phyloP scores from a whole-genome alignment of 2,329 filamentous ascomycete genomes.

The Diaporthe eres region DNA sequence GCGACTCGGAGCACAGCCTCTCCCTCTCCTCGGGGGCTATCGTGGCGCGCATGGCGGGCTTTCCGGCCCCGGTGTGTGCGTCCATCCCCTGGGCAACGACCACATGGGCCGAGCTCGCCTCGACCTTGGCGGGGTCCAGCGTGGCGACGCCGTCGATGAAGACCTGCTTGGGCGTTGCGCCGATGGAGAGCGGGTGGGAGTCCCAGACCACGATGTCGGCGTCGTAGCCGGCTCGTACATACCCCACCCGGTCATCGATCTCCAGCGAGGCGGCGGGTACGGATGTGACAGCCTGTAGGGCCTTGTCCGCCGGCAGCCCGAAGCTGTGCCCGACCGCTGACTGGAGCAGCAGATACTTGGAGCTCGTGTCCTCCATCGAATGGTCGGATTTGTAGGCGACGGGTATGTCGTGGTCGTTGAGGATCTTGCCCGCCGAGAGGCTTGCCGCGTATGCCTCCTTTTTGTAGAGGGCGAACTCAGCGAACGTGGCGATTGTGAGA shows the following conservation, averaged over 20 bases:
- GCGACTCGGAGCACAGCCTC: constrained; percentile 46
- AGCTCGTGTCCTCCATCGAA: constrained; percentile 50
- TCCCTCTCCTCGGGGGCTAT: constrained; percentile 45
- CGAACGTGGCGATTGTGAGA: constrained; percentile 59
- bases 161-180: constrained; percentile 62
- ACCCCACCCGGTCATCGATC: constrained; percentile 60
- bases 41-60: constrained; percentile 47
- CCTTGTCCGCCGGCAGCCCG: constrained; percentile 55
- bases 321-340: constrained; percentile 59
- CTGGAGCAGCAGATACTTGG: constrained; percentile 59
- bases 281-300: constrained; percentile 60
- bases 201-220: constrained; percentile 66
- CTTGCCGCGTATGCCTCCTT: constrained; percentile 58
- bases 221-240: constrained; percentile 60
- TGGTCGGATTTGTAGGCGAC: constrained; percentile 61
- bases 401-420: constrained; percentile 56
- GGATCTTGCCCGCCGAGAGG: constrained; percentile 56
- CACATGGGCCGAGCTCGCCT: constrained; percentile 45
- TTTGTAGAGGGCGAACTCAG: constrained; percentile 59
- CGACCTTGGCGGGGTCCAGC: constrained; percentile 51
- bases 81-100: constrained; percentile 24
- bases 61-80: constrained; percentile 12
- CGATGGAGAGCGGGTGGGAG: constrained; percentile 60
- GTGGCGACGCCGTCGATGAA: constrained; percentile 60
- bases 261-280: constrained; percentile 60